Conservation (phyloP, 495 filamentous ascomycete genomes). For the Penicillium chermesinum region DNA sequence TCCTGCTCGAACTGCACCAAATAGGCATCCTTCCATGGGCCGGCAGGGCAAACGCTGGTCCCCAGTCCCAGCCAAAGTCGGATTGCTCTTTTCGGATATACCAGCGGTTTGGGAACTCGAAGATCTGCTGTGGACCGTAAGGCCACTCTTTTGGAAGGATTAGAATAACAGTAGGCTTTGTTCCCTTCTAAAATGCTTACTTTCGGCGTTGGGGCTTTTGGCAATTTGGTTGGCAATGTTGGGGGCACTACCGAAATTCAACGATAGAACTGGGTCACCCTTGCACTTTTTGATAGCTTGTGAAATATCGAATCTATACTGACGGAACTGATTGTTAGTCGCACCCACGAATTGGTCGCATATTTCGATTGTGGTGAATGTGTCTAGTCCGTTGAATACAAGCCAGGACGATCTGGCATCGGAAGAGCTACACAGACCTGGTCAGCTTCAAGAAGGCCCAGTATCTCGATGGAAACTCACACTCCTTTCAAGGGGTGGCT, state of each 20-base stretch:
- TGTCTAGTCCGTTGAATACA: constrained; percentile 63
- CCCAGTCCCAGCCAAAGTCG: constrained; percentile 72
- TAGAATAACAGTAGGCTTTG: neutral
- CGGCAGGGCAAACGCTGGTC: constrained; percentile 60
- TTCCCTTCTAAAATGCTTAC: constrained; percentile 12
- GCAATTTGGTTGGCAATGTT: constrained; percentile 52
- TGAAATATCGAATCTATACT: constrained; percentile 64
- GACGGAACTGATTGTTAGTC: constrained; percentile 68
- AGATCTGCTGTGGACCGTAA: constrained; percentile 33
- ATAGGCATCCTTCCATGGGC: constrained; percentile 61
- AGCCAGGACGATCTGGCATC: constrained; percentile 43
- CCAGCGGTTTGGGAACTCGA: constrained; percentile 51
- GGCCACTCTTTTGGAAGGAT: constrained; percentile 37
- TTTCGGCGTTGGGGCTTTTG: constrained; percentile 47
- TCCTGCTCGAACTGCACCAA: constrained; percentile 48
- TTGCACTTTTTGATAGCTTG: constrained; percentile 43
- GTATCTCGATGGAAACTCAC: constrained; percentile 25
- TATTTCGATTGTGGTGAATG: constrained; percentile 56
- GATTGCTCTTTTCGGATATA: constrained; percentile 66
- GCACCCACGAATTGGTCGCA: constrained; percentile 57
- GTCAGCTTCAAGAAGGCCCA: neutral
- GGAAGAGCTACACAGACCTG: constrained; percentile 15
- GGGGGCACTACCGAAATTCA: constrained; percentile 55
- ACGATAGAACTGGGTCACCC: constrained; percentile 34
- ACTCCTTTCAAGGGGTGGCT: constrained; percentile 44